Percentiles rank a stretch among this genome's conserved stretches.
Conservation (phyloP, 2,329 filamentous ascomycete genomes). For the Aspergillus novoparasiticus region DNA sequence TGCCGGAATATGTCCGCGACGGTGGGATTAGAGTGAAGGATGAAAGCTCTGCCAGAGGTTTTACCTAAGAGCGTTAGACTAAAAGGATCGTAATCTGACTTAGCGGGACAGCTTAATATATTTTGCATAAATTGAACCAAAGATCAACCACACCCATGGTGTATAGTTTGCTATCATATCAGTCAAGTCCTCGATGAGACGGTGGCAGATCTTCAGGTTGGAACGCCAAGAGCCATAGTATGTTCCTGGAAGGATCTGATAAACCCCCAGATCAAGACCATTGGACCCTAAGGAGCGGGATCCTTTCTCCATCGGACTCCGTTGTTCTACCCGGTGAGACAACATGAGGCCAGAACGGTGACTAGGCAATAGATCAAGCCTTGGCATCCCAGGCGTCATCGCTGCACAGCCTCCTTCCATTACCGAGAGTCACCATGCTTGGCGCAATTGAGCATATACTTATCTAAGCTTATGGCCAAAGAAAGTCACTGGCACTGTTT, state of each 20-base stretch:
- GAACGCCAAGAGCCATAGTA: neutral
- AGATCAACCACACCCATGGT: neutral
- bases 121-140: too few species aligned
- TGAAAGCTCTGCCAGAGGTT: neutral
- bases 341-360: neutral
- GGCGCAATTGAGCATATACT: neutral
- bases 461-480: neutral
- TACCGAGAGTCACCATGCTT: neutral
- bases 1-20: neutral
- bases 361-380: neutral
- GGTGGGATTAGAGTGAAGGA: neutral
- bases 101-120: neutral
- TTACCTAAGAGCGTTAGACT: neutral
- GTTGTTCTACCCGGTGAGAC: neutral
- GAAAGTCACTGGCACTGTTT: too few species aligned
- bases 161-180: neutral
- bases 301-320: conserved; percentile 6
- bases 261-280: neutral
- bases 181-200: neutral
- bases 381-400: neutral
- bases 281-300: neutral
- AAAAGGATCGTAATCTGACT: neutral
- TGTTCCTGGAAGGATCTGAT: neutral
- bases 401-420: neutral
- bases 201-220: neutral